A percentile compares a stretch with the other conserved stretches of the same genome.
phyloP scores from a whole-genome alignment of 2,329 filamentous ascomycete genomes.

The Gremmenia infestans region DNA sequence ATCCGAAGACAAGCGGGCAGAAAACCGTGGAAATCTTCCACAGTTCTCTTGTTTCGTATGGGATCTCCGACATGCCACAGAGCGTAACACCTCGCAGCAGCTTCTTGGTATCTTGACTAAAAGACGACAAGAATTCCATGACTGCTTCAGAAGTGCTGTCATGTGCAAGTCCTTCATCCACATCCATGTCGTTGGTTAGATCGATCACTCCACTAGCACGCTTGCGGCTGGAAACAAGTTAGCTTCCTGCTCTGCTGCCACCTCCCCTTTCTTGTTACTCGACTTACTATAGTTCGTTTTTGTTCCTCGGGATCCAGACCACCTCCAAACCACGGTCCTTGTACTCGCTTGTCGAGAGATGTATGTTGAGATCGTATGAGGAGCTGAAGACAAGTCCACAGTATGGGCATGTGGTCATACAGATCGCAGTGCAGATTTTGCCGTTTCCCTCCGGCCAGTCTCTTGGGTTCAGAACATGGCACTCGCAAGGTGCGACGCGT shows the following conservation, averaged over 20 bases:
- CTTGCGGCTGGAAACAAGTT: not conserved
- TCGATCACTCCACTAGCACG: too few relatives aligned
- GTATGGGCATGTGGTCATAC: not conserved
- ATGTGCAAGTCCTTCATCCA: not conserved
- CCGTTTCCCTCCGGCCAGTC: not conserved
- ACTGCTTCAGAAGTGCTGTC: too few relatives aligned
- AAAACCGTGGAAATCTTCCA: not conserved
- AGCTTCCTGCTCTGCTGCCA: not conserved
- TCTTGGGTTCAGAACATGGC: not conserved
- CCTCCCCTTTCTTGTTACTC: not conserved
- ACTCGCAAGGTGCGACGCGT: not conserved
- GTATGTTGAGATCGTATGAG: not conserved
- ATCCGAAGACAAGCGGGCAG: not conserved
- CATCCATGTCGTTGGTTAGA: too few relatives aligned
- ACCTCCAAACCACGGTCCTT: not conserved
- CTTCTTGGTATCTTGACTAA: not conserved
- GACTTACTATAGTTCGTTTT: not conserved
- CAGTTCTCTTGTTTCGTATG: not conserved
- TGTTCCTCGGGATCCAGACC: not conserved
- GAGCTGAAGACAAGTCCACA: not conserved
- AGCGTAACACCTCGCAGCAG: not conserved
- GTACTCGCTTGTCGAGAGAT: not conserved
- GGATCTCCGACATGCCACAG: not conserved
- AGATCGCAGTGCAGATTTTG: not conserved
- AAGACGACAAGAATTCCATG: not conserved